phyloP scores from a whole-genome alignment of 495 filamentous ascomycete species.

The Penicillium diatomitis region DNA sequence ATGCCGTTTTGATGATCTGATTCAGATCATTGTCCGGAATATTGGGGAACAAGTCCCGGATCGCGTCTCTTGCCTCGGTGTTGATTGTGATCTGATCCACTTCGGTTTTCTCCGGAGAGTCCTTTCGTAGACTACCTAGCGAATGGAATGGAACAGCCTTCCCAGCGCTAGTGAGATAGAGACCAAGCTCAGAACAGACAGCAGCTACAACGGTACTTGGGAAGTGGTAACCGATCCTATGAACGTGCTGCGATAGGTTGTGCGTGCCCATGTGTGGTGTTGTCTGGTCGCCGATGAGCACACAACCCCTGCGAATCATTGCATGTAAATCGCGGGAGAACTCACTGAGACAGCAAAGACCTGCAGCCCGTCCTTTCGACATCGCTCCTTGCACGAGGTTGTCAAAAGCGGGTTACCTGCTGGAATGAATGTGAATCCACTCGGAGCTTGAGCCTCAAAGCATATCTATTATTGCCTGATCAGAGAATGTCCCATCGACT shows the following conservation, averaged over 20 bases:
- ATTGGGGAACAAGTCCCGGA: conserved; percentile 77
- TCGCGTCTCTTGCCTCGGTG: conserved; percentile 60
- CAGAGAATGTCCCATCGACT: conserved; percentile 7
- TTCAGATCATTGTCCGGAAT: conserved; percentile 73
- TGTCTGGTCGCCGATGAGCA: conserved; percentile 23
- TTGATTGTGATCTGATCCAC: conserved; percentile 55
- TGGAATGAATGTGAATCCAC: conserved; percentile 79
- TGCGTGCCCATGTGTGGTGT: conserved; percentile 39
- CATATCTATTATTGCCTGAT: conserved; percentile 32
- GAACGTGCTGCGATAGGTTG: conserved; percentile 55
- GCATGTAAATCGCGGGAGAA: neutral
- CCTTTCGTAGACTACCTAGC: conserved; percentile 5
- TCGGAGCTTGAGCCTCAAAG: conserved; percentile 49
- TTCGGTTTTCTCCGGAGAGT: conserved; percentile 18
- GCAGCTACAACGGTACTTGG: conserved; percentile 45
- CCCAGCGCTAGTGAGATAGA: conserved; percentile 32
- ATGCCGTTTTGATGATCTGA: conserved; percentile 71
- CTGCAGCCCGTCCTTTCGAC: conserved; percentile 54
- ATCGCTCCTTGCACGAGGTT: conserved; percentile 68
- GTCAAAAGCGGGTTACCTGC: conserved; percentile 70
- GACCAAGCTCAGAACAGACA: conserved; percentile 40
- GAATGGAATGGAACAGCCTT: conserved; percentile 32
- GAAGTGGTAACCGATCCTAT: conserved; percentile 77
- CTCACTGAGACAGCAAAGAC: conserved; percentile 73
- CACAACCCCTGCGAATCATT: neutral